These are phyloP conservation scores for Astrocystis sublimbata DNA, from an alignment of 495 filamentous ascomycete species.

Conservation along the genomic window DNA sequence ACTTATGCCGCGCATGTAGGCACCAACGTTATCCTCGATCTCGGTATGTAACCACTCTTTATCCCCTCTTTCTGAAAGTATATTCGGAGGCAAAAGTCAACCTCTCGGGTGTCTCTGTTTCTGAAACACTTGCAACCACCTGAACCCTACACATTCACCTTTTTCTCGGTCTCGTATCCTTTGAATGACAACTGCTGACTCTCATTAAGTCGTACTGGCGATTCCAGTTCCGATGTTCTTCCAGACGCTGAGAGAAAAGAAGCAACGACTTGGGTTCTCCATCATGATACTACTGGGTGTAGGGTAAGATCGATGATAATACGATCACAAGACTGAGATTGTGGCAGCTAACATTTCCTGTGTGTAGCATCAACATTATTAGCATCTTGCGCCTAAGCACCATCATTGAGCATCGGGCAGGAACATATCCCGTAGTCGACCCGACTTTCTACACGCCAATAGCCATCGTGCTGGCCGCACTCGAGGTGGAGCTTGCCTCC, in stretches of 20 bases:
- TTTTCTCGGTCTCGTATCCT: no score
- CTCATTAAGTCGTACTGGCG: conserved; percentile 32
- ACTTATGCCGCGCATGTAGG: conserved; percentile 29
- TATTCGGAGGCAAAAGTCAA: no score
- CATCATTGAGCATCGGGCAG: conserved; percentile 31
- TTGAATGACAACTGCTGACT: no score
- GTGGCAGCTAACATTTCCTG: neutral
- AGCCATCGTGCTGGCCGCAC: conserved; percentile 33
- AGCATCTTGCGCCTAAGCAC: conserved; percentile 29
- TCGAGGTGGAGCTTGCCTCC: conserved; percentile 40
- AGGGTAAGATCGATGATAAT: conserved; percentile 16
- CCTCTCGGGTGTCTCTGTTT: no score
- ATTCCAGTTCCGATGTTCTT: conserved; percentile 34
- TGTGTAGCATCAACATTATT: conserved; percentile 26
- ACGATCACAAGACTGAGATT: neutral
- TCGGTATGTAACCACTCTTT: no score
- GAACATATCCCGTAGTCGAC: conserved; percentile 30
- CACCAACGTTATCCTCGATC: conserved; percentile 31
- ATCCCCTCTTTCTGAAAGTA: no score
- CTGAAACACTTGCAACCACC: no score
- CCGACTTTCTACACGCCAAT: conserved; percentile 33
- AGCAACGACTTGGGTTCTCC: conserved; percentile 30
- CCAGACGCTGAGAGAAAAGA: conserved; percentile 22
- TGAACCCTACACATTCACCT: no score
- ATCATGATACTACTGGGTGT: conserved; percentile 29